Conservation (phyloP, 441 rosid genomes). For the Adansonia gregorii region DNA sequence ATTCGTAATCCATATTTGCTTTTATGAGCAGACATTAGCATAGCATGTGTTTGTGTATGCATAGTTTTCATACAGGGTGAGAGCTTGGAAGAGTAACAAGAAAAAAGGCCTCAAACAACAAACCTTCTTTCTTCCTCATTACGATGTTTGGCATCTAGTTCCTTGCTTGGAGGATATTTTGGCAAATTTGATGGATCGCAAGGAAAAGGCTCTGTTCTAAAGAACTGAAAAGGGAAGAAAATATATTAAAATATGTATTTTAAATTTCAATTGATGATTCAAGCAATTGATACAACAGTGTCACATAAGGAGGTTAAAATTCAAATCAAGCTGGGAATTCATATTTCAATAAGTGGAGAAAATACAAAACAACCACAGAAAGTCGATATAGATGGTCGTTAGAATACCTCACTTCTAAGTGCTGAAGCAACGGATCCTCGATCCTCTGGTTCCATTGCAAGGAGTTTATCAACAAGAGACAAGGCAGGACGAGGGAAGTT, state of each 20-base stretch:
- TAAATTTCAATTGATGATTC: background rate
- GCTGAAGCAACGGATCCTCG: conserved; percentile 71
- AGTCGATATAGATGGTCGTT: background rate
- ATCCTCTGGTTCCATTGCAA: conserved; percentile 71
- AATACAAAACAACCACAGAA: background rate
- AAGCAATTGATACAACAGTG: background rate
- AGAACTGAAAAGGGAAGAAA: conserved; percentile 52
- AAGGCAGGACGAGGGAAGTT: conserved; percentile 64
- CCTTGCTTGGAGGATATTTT: conserved; percentile 78
- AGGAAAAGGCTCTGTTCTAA: conserved; percentile 60
- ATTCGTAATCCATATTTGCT: background rate
- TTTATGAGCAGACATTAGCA: background rate
- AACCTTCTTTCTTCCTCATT: conserved; percentile 75
- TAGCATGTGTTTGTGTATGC: background rate
- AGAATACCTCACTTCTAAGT: conserved; percentile 65
- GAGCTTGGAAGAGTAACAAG: background rate
- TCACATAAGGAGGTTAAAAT: background rate
- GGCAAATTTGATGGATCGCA: conserved; percentile 66
- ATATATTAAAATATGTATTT: background rate
- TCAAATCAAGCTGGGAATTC: background rate
- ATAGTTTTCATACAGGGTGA: background rate
- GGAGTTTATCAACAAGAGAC: conserved; percentile 67
- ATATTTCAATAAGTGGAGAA: background rate
- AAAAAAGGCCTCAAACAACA: background rate
- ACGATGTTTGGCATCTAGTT: conserved; percentile 66